These are phyloP conservation scores for Acidomyces sp. DNA, from an alignment of 495 filamentous ascomycete genomes.

Conservation along the genomic window DNA sequence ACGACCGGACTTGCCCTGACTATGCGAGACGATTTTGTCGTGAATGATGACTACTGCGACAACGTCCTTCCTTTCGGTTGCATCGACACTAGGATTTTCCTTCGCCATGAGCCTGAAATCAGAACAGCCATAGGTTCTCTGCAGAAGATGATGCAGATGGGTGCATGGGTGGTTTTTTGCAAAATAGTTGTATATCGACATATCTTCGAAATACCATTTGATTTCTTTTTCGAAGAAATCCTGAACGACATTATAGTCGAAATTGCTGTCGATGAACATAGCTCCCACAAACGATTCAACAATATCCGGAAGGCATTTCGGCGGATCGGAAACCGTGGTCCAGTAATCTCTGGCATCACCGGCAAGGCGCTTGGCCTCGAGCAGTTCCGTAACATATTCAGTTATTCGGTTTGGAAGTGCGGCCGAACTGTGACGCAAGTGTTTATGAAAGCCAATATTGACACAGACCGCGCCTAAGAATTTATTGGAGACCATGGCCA, in stretches of 20 bases:
- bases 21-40: constrained; percentile 42
- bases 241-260: constrained; percentile 56
- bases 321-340: constrained; percentile 53
- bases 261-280: constrained; percentile 81
- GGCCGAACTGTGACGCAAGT: constrained; percentile 50
- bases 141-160: constrained; percentile 39
- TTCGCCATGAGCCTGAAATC: constrained; percentile 43
- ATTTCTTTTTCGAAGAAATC: constrained; percentile 64
- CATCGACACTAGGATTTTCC: constrained; percentile 35
- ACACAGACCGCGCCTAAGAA: constrained; percentile 77
- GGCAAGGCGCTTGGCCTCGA: constrained; percentile 39
- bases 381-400: constrained; percentile 57
- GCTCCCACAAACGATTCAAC: constrained; percentile 84
- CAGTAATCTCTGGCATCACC: constrained; percentile 63
- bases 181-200: constrained; percentile 75
- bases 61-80: constrained; percentile 34
- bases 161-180: constrained; percentile 77
- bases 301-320: constrained; percentile 78
- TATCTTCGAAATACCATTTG: constrained; percentile 70
- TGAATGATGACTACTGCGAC: constrained; percentile 72
- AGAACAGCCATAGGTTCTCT: constrained; percentile 38
- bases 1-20: constrained; percentile 41
- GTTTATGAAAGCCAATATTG: constrained; percentile 58
- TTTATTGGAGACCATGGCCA: constrained; percentile 97
- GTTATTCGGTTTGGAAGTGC: constrained; percentile 48